Evolutionary conservation across 192 early-diverging fungal genomes (phyloP).

Genomic region (Pecoramyces ruminantium): DNA sequence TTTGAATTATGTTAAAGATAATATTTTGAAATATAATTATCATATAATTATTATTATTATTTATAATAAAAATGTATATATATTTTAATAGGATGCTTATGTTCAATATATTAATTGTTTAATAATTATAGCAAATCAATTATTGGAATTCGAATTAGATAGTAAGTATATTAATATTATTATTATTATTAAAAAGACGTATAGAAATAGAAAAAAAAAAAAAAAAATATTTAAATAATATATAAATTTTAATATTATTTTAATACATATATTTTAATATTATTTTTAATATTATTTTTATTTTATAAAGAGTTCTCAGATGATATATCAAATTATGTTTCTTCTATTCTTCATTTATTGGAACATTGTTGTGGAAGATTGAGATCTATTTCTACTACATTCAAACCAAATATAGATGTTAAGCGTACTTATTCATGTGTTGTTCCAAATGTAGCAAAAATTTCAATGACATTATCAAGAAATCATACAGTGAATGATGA

Average conservation of each 20-base stretch:
- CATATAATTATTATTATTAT: too few relatives aligned
- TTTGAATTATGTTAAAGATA: too few relatives aligned
- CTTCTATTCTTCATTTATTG: not conserved
- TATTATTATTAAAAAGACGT: too few relatives aligned
- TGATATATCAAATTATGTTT: not conserved
- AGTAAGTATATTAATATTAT: not conserved
- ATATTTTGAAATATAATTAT: too few relatives aligned
- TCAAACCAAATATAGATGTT: not conserved
- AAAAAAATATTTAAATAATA: too few relatives aligned
- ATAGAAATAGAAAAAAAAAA: too few relatives aligned
- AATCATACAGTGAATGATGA: not conserved
- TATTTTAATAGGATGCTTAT: not conserved
- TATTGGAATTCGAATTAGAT: not conserved
- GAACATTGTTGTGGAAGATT: not conserved
- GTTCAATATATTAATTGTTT: not conserved
- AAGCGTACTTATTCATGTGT: not conserved
- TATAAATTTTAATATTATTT: too few relatives aligned
- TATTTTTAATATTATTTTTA: too few relatives aligned
- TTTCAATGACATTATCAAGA: not conserved
- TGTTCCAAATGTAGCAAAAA: not conserved
- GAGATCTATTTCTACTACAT: not conserved
- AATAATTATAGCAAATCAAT: not conserved
- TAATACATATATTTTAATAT: too few relatives aligned
- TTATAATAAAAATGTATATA: not conserved
- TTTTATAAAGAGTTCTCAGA: not conserved